phyloP scores from a whole-genome alignment of 768 basidiomycete species.

The Hortiboletus campestris region DNA sequence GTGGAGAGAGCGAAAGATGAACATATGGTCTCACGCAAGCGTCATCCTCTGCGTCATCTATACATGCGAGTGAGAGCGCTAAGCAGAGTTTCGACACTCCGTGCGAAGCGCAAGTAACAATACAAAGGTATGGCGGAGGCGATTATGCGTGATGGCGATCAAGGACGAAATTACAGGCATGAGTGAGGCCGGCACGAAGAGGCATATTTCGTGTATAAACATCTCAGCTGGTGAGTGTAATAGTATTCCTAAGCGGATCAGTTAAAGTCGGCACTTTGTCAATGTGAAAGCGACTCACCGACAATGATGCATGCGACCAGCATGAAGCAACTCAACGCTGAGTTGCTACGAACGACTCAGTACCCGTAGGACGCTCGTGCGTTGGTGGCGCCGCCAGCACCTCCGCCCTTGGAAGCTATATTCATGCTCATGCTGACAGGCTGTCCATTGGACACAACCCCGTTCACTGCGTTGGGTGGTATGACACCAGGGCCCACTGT shows the following conservation, averaged over 20 bases:
- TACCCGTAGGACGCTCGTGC: slow-evolving; percentile 42
- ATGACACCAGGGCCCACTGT: slow-evolving; percentile 31
- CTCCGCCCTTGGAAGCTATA: slow-evolving; percentile 37
- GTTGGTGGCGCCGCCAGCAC: slow-evolving; percentile 29
- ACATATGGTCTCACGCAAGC: slow-evolving; percentile 19
- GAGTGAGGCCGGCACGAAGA: slow-evolving; percentile 18
- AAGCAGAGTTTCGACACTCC: neutral
- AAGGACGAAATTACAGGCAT: slow-evolving; percentile 17
- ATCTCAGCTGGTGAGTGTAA: slow-evolving; percentile 14
- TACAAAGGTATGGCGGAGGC: slow-evolving; percentile 7
- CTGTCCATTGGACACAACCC: slow-evolving; percentile 30
- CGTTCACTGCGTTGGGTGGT: slow-evolving; percentile 27
- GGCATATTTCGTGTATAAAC: slow-evolving; percentile 18
- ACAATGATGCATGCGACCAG: slow-evolving; percentile 8
- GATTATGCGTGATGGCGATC: slow-evolving; percentile 11
- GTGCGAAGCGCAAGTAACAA: slow-evolving; percentile 11
- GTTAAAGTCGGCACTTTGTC: neutral
- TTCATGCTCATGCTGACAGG: slow-evolving; percentile 45
- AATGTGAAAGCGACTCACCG: slow-evolving; percentile 12
- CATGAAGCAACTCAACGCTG: slow-evolving; percentile 1
- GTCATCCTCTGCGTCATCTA: slow-evolving; percentile 22
- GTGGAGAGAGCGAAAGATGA: slow-evolving; percentile 17
- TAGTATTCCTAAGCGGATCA: slow-evolving; percentile 15
- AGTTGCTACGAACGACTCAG: slow-evolving; percentile 17
- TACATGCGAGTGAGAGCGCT: slow-evolving; percentile 10